Conservation (phyloP, 805 yeast species). For the Vanderwaltozyma tropicalis region DNA sequence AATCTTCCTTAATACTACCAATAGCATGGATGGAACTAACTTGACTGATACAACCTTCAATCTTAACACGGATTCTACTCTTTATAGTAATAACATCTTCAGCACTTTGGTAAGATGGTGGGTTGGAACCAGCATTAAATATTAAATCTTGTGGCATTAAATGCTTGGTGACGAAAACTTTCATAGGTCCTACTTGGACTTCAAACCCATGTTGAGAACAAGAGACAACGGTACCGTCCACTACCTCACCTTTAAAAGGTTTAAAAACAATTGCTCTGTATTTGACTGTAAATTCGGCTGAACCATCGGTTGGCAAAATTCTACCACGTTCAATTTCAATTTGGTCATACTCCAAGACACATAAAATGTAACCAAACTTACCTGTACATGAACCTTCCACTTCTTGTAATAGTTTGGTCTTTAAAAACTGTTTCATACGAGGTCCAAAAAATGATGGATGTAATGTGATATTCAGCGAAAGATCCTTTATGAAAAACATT, state of each 20-base stretch:
- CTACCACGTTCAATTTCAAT: slow-evolving; percentile 93
- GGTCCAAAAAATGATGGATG: slow-evolving; percentile 98
- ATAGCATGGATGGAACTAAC: slow-evolving; percentile 96
- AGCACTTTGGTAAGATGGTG: slow-evolving; percentile 94
- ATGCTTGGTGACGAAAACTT: slow-evolving; percentile 90
- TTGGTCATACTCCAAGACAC: slow-evolving; percentile 88
- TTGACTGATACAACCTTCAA: slow-evolving; percentile 95
- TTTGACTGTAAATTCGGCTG: slow-evolving; percentile 93
- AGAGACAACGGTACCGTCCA: slow-evolving; percentile 89
- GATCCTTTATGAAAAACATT: slow-evolving; percentile 59
- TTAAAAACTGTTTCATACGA: slow-evolving; percentile 87
- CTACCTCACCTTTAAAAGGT: slow-evolving; percentile 98
- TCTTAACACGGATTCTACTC: slow-evolving; percentile 83
- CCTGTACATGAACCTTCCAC: slow-evolving; percentile 99
- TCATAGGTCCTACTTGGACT: slow-evolving; percentile 95
- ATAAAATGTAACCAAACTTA: slow-evolving; percentile 93
- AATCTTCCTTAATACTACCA: slow-evolving; percentile 96
- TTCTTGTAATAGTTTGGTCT: slow-evolving; percentile 83
- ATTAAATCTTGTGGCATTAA: slow-evolving; percentile 89
- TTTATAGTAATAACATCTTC: slow-evolving; percentile 95
- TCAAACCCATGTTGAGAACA: slow-evolving; percentile 94
- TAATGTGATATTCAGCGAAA: slow-evolving; percentile 80
- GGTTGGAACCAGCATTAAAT: slow-evolving; percentile 90
- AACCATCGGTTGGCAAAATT: slow-evolving; percentile 82
- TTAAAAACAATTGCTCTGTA: slow-evolving; percentile 96